phyloP scores from a whole-genome alignment of 2,329 filamentous ascomycete genomes.

The Cordyceps cateniannulata region DNA sequence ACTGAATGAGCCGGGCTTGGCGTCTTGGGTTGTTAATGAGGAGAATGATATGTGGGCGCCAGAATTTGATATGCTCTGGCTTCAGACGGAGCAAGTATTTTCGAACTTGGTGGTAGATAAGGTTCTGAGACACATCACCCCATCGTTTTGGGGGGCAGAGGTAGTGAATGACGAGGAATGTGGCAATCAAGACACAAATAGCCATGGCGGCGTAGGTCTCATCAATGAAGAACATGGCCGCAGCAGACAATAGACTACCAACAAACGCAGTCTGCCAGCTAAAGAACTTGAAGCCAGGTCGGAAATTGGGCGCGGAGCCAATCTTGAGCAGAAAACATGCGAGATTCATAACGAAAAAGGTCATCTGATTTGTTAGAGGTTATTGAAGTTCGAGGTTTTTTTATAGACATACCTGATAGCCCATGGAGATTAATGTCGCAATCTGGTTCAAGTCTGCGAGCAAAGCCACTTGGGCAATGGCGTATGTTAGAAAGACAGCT shows the following conservation, averaged over 20 bases:
- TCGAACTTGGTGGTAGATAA: constrained; percentile 80
- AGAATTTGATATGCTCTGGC: constrained; percentile 89
- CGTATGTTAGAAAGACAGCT: constrained; percentile 70
- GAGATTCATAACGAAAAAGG: constrained; percentile 81
- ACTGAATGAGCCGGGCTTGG: constrained; percentile 78
- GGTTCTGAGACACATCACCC: constrained; percentile 83
- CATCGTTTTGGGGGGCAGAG: constrained; percentile 78
- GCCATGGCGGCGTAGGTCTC: constrained; percentile 71
- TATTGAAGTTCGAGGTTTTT: neutral
- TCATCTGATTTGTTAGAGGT: constrained; percentile 51
- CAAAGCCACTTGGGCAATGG: constrained; percentile 71
- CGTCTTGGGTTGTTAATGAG: constrained; percentile 77
- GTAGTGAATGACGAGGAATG: constrained; percentile 83
- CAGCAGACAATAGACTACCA: constrained; percentile 68
- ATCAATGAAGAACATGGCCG: constrained; percentile 87
- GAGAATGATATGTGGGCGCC: constrained; percentile 81
- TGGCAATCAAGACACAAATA: constrained; percentile 63
- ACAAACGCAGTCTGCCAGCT: constrained; percentile 74
- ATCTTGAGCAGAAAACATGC: constrained; percentile 84
- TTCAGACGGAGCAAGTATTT: constrained; percentile 80
- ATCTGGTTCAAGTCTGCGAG: constrained; percentile 83
- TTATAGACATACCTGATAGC: constrained; percentile 55
- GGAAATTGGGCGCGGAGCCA: constrained; percentile 81
- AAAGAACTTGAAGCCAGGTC: constrained; percentile 84
- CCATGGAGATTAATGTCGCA: constrained; percentile 84